Evolutionary conservation across 164 flowering plant genomes (phyloP).

Genomic region (Liriodendron chinense): DNA sequence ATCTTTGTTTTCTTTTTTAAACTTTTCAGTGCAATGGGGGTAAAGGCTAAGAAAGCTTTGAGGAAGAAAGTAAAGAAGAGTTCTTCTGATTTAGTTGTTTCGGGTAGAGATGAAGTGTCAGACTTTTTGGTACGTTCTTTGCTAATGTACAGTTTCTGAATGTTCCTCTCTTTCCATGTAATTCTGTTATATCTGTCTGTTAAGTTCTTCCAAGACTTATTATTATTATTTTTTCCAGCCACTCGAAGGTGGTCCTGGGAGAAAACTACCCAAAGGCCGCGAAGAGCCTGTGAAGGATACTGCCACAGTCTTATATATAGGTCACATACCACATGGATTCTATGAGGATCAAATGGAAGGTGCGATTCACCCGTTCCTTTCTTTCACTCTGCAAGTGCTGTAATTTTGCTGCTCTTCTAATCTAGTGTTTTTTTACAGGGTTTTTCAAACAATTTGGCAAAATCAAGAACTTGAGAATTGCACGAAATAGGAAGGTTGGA

Average conservation of each 20-base stretch:
- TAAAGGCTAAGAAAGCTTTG: conserved; percentile 29
- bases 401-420: neutral
- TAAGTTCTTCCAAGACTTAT: neutral
- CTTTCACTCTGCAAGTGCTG: neutral
- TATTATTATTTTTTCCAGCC: conserved; percentile 36
- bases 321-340: conserved; percentile 90
- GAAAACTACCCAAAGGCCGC: conserved; percentile 33
- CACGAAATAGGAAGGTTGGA: conserved; percentile 78
- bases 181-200: neutral
- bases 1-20: too few relatives aligned
- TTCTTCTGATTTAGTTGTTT: conserved; percentile 12
- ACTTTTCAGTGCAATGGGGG: conserved; percentile 14
- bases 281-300: conserved; percentile 27
- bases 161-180: neutral
- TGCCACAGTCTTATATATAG: conserved; percentile 76
- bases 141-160: neutral
- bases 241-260: conserved; percentile 73
- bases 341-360: conserved; percentile 91
- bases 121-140: conserved; percentile 48
- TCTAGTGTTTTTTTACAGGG: conserved; percentile 32
- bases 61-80: conserved; percentile 28
- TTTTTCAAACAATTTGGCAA: conserved; percentile 78
- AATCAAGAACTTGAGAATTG: conserved; percentile 65
- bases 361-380: conserved; percentile 8
- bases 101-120: conserved; percentile 25